phyloP scores from a whole-genome alignment of 108 stramenopile species.

The Fragilaria crotonensis region DNA sequence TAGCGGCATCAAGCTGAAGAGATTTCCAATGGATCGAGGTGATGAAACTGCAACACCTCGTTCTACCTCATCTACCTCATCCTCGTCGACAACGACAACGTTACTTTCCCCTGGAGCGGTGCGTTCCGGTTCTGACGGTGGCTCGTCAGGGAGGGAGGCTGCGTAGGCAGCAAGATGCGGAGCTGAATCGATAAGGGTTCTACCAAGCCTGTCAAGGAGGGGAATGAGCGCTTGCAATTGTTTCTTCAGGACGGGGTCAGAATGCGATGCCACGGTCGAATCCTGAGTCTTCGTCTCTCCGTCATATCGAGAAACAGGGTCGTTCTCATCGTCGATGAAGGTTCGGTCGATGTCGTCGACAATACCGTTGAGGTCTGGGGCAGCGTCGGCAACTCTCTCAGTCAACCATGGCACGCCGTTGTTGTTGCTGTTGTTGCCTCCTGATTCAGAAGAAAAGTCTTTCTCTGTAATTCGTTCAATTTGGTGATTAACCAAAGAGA shows the following conservation, averaged over 20 bases:
- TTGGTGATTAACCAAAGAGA: constrained; percentile 30
- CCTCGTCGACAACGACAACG: constrained; percentile 11
- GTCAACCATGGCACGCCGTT: neutral
- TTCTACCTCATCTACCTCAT: too few relatives aligned
- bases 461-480: neutral
- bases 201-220: constrained; percentile 77
- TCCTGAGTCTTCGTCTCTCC: neutral
- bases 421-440: constrained; percentile 14
- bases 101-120: too few relatives aligned
- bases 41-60: constrained; percentile 13
- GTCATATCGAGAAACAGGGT: too few relatives aligned
- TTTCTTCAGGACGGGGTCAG: neutral
- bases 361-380: too few relatives aligned
- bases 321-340: constrained; percentile 26
- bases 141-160: constrained; percentile 29
- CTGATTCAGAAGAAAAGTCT: neutral
- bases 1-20: neutral
- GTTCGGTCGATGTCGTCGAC: constrained; percentile 44
- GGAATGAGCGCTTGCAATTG: constrained; percentile 54
- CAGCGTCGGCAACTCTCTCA: neutral
- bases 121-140: neutral
- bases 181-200: constrained; percentile 74
- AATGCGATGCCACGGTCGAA: neutral
- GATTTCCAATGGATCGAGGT: neutral
- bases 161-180: constrained; percentile 77